Base-by-base conservation (phyloP, 306 rosid species). In the Acacia crassicarpa region DNA sequence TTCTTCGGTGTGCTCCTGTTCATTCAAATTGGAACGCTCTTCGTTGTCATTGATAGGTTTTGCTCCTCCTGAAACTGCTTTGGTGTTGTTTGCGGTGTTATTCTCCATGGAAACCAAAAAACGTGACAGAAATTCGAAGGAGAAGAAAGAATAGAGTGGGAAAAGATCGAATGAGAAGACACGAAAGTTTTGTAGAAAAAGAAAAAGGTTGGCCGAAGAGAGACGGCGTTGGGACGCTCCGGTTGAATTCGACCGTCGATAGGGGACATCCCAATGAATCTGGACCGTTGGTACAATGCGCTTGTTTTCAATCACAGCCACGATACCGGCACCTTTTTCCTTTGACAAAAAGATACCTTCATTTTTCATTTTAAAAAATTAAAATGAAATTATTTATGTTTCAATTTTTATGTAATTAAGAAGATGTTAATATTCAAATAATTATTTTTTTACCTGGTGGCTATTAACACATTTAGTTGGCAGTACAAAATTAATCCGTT, bases 1-100 rank as follows among this genome's bases (percentile, higher is more conserved):
- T 22, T 38, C 9, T 35, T 75, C 49, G 9, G 9, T 3, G 23
- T 74, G 77, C 38, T 76, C 86, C 63, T 51, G 48, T 38, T 25
- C 54, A 27, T 76, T 86, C 79, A 72, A 58, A 77, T 73, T 72
- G 25, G 88, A 85, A 85, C 44, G 85, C 71, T 84, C 83, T 61
- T 75, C 80, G 43, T 2, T 74, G 44, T 58, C 49, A 53, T 45
- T 70, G 71, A 79, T 48, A 48, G 86, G 62, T 71, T 80, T 85
- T 81, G 69, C 35, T 51, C 80, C 77, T 38, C 77, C 86, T 22
- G 82, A 67, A 40, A 70, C 86, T 80, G 38, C 45, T 70, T 82
- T 78, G 68, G 82, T 83, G 85, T 69, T 69, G 74, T 41, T 69
- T 32, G n/a, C 13, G 78, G 68, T 65, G 88, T 70, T 35, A 77